Base-by-base conservation (phyloP, 2,329 filamentous ascomycete genomes). In the Sarocladiaceae sp. region DNA sequence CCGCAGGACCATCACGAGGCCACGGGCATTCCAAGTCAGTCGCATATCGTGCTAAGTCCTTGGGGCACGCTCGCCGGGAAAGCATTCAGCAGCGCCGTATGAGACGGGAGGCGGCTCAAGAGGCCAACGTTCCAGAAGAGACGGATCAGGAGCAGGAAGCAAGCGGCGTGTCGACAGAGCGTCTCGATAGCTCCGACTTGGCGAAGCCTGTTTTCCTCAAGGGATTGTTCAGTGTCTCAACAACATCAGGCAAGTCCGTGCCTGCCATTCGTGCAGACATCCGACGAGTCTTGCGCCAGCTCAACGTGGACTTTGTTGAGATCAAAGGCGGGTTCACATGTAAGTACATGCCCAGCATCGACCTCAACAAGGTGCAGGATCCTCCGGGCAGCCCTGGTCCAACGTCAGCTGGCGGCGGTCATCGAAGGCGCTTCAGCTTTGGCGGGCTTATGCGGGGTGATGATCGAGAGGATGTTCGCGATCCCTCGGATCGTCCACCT, bases 151-250 rank as follows among this genome's bases (percentile, higher is more conserved):
- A 97, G 53, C 72, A 90, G 23, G 79, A 83, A 53, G 75, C 75
- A 29, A 84, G 80, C 54, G 80, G 80, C 3, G 68, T 77, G 25
- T 86, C 83, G 8, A 82, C 78, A 2, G 83, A 86, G 36, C 72
- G 80, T 22, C 67, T 86, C 10, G 79, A 83, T 55, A 84, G 82
- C 59, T 84, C 87, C 4, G 90, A 95, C 59, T 82, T 93, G 55
- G 86, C 93, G 51, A 97, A 96, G 67, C 94, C 94, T 0, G 94
- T 97, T 3, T 97, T 88, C 67, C 80, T 99, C 53, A 99, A 97
- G 70, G 94, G 94, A 4, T 78, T 99, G 17, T 97, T 99, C 72
- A 97, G 93, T 62, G 94, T 97, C 51, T 95, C 90, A 3, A 99
- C 94, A 0, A 99, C 94, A 6, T 97, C 91, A 53, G 94, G 86